Conservation (phyloP, 257 asterid genomes). For the Coffea eugenioides region DNA sequence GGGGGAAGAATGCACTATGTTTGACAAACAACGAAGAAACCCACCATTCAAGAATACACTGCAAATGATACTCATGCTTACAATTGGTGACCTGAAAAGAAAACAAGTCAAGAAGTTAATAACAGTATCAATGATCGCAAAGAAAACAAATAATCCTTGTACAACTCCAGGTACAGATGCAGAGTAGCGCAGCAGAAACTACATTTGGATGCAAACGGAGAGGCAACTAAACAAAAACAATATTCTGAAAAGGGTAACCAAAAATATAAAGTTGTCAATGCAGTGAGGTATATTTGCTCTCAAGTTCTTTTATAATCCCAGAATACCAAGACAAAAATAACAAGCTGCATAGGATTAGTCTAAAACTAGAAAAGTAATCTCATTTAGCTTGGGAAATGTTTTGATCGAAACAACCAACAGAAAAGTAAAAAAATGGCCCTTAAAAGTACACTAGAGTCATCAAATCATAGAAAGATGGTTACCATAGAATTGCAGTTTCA, state of each 20-base stretch:
- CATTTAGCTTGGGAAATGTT: not conserved
- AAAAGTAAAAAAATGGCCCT: not conserved
- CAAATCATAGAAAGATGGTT: not conserved
- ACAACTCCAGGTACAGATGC: not conserved
- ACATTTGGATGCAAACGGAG: not conserved
- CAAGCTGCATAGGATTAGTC: too few species aligned
- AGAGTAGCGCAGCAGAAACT: not conserved
- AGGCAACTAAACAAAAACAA: not conserved
- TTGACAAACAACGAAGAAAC: conserved; percentile 1
- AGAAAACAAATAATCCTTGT: not conserved
- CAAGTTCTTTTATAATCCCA: not conserved
- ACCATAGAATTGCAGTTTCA: too few species aligned
- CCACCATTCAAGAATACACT: conserved; percentile 76
- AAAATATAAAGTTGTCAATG: not conserved
- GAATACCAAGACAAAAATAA: too few species aligned
- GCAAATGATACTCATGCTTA: conserved; percentile 73
- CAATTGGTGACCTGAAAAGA: conserved; percentile 57
- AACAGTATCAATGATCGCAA: not conserved
- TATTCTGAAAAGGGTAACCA: not conserved
- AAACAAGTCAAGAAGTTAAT: conserved; percentile 1
- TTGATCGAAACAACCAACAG: not conserved
- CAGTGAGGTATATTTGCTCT: too few species aligned
- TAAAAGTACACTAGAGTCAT: not conserved
- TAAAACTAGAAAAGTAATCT: not conserved
- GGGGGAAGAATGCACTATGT: not conserved